These are phyloP conservation scores for Zygosaccharomyces sapae DNA, from an alignment of 1,139 yeast species.

Conservation along the genomic window DNA sequence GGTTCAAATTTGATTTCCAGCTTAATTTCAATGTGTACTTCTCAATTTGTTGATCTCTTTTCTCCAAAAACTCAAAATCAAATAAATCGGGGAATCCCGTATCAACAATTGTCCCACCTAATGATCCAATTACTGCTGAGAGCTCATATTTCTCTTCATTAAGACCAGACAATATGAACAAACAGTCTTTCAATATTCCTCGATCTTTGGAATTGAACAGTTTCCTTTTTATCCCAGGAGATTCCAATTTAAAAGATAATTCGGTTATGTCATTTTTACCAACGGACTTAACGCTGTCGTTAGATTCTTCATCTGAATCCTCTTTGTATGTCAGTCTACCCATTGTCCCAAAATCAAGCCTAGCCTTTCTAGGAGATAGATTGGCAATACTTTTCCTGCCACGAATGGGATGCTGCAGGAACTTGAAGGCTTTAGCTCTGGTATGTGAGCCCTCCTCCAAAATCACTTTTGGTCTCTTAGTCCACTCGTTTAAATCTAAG, in stretches of 20 bases:
- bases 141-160: constrained; percentile 39
- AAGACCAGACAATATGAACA: constrained; percentile 43
- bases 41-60: constrained; percentile 1
- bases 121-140: constrained; percentile 37
- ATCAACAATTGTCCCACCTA: constrained; percentile 55
- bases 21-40: constrained; percentile 8
- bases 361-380: constrained; percentile 21
- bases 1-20: constrained; percentile 13
- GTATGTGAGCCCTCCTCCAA: constrained; percentile 16
- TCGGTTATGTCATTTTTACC: not conserved
- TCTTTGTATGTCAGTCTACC: constrained; percentile 15
- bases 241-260: not conserved
- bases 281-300: constrained; percentile 6
- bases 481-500: constrained; percentile 33
- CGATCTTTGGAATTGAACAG: not conserved
- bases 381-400: constrained; percentile 22
- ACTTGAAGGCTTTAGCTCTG: constrained; percentile 17
- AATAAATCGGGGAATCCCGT: constrained; percentile 40
- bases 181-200: constrained; percentile 39
- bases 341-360: constrained; percentile 10
- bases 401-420: constrained; percentile 24
- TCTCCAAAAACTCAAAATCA: constrained; percentile 14
- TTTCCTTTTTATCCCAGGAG: constrained; percentile 1
- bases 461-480: constrained; percentile 28
- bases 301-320: constrained; percentile 12